Percentiles rank a stretch among this genome's conserved stretches.
These are phyloP conservation scores for Cordyceps pruinosa DNA, from an alignment of 2,329 filamentous ascomycete genomes.

Conservation along the genomic window DNA sequence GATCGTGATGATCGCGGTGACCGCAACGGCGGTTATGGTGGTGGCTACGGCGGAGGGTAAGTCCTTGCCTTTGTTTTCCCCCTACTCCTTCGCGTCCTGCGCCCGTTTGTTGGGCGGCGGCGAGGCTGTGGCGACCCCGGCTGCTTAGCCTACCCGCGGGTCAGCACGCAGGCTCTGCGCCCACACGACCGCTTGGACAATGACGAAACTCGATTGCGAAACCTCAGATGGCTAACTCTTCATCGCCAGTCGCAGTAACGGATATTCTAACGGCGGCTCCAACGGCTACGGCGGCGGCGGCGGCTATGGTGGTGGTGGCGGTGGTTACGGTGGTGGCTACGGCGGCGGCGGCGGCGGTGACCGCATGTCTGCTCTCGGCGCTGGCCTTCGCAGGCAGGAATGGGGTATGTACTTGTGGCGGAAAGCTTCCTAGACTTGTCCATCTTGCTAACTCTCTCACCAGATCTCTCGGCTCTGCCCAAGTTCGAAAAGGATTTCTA, in stretches of 20 bases:
- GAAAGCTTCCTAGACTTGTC: slow-evolving; percentile 20
- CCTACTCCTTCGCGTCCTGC: slow-evolving; percentile 6
- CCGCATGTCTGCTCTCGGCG: slow-evolving; percentile 86
- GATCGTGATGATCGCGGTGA: slow-evolving; percentile 36
- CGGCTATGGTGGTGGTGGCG: slow-evolving; percentile 35
- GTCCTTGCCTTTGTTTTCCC: slow-evolving; percentile 19
- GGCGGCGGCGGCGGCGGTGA: slow-evolving; percentile 68
- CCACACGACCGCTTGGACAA: background rate
- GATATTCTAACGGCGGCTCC: slow-evolving; percentile 26
- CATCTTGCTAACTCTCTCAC: slow-evolving; percentile 19
- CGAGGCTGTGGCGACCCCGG: background rate
- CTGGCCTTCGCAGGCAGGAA: slow-evolving; percentile 76
- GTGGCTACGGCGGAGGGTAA: slow-evolving; percentile 31
- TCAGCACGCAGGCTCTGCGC: background rate
- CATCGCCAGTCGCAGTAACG: slow-evolving; percentile 39
- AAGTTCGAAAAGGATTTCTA: slow-evolving; percentile 99
- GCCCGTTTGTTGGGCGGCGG: background rate
- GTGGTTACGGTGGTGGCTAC: slow-evolving; percentile 30
- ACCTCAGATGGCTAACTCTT: slow-evolving; percentile 27
- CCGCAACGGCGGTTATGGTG: slow-evolving; percentile 32
- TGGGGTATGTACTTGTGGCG: slow-evolving; percentile 62
- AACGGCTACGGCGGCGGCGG: slow-evolving; percentile 25
- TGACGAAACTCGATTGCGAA: background rate
- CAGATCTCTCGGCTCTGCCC: slow-evolving; percentile 71
- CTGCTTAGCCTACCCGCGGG: background rate